Conservation (phyloP, 495 filamentous ascomycete species). For the Penicillium ochrochloron region DNA sequence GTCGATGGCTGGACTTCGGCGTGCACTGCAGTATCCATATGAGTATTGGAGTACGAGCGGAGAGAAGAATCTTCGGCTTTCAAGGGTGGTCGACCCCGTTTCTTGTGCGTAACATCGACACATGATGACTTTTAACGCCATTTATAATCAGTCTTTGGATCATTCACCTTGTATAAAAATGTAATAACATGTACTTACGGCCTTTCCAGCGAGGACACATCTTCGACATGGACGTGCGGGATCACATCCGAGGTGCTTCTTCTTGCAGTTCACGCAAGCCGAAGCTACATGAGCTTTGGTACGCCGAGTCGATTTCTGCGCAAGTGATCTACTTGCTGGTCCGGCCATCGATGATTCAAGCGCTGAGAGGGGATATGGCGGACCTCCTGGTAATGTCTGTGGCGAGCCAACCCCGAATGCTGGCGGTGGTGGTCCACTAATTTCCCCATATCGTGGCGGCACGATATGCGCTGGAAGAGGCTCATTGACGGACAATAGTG, state of each 20-base stretch:
- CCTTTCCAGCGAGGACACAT: conserved; percentile 66
- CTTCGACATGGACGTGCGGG: conserved; percentile 65
- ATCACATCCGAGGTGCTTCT: conserved; percentile 86
- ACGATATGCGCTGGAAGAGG: conserved; percentile 32
- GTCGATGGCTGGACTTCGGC: conserved; percentile 35
- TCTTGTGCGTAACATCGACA: conserved; percentile 95
- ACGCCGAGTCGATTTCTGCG: conserved; percentile 72
- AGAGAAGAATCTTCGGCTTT: conserved; percentile 72
- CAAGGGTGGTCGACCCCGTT: conserved; percentile 87
- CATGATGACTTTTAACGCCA: conserved; percentile 71
- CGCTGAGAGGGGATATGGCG: conserved; percentile 36
- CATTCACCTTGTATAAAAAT: background rate
- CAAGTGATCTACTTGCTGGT: conserved; percentile 38
- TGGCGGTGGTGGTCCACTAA: conserved; percentile 40
- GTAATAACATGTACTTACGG: conserved; percentile 52
- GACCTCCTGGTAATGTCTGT: conserved; percentile 33
- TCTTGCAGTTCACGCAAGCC: conserved; percentile 96
- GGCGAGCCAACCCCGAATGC: conserved; percentile 27
- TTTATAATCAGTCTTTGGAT: background rate
- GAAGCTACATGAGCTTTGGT: conserved; percentile 96
- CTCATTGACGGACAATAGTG: conserved; percentile 25
- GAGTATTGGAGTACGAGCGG: conserved; percentile 38
- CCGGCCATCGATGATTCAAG: conserved; percentile 32
- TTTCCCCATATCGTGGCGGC: conserved; percentile 33
- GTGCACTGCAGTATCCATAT: conserved; percentile 35